Conservation (phyloP, 495 filamentous ascomycete genomes). For the Gamarada debralockiae region DNA sequence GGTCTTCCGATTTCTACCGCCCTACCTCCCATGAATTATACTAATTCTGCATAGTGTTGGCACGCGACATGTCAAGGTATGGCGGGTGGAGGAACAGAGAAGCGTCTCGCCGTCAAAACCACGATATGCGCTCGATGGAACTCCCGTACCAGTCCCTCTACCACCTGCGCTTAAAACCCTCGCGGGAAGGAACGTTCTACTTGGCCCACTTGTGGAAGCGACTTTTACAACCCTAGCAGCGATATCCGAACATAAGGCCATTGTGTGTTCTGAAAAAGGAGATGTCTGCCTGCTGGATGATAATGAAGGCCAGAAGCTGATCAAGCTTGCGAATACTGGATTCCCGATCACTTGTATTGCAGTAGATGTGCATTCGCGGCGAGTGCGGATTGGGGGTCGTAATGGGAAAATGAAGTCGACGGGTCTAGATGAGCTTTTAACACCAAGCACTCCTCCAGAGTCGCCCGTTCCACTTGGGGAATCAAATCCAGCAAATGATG, state of each 20-base stretch:
- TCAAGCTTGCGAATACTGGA: slow-evolving; percentile 54
- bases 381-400: slow-evolving; percentile 54
- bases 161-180: slow-evolving; percentile 41
- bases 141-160: slow-evolving; percentile 13
- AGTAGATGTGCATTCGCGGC: slow-evolving; percentile 45
- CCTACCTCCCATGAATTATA: neutral
- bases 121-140: slow-evolving; percentile 39
- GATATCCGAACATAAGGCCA: slow-evolving; percentile 64
- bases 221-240: slow-evolving; percentile 77
- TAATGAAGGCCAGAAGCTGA: slow-evolving; percentile 61
- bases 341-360: slow-evolving; percentile 62
- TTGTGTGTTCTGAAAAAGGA: slow-evolving; percentile 69
- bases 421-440: slow-evolving; percentile 32
- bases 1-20: slow-evolving; percentile 25
- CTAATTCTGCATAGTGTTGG: slow-evolving; percentile 60
- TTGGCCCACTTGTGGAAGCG: slow-evolving; percentile 72
- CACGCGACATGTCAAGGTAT: slow-evolving; percentile 89
- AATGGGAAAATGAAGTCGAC: slow-evolving; percentile 37
- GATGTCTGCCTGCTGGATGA: slow-evolving; percentile 82
- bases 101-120: slow-evolving; percentile 43
- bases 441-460: slow-evolving; percentile 14
- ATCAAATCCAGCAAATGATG: neutral
- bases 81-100: slow-evolving; percentile 68
- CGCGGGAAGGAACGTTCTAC: slow-evolving; percentile 63
- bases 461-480: slow-evolving; percentile 16